Conservation (phyloP, 768 basidiomycete species). For the Krasilnikovozyma curviuscula region DNA sequence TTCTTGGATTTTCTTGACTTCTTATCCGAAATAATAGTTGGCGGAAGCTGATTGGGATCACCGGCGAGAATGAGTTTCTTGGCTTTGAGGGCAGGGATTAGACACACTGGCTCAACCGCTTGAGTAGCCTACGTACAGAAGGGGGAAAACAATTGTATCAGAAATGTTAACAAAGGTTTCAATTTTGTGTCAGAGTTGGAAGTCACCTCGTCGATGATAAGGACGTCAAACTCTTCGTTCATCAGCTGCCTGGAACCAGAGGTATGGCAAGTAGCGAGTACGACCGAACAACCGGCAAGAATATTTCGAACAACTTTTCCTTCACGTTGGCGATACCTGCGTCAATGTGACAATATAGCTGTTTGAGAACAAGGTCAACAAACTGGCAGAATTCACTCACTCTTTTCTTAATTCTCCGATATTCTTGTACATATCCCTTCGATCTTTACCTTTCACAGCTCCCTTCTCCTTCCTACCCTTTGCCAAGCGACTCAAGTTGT, state of each 20-base stretch:
- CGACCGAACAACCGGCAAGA: constrained; percentile 37
- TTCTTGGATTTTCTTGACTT: constrained; percentile 16
- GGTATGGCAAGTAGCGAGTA: constrained; percentile 85
- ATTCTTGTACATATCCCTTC: constrained; percentile 71
- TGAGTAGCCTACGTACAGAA: constrained; percentile 48
- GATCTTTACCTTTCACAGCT: constrained; percentile 39
- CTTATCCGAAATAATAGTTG: constrained; percentile 53
- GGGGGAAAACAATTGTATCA: neutral
- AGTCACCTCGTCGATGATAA: constrained; percentile 67
- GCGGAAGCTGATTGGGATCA: constrained; percentile 43
- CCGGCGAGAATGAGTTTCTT: constrained; percentile 36
- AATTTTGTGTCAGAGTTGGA: neutral
- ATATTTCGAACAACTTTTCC: constrained; percentile 65
- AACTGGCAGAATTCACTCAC: constrained; percentile 31
- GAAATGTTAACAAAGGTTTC: neutral
- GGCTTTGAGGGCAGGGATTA: constrained; percentile 79
- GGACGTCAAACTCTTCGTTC: constrained; percentile 65
- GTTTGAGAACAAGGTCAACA: too few species aligned
- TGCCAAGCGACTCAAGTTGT: constrained; percentile 44
- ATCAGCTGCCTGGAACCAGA: constrained; percentile 66
- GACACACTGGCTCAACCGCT: constrained; percentile 65
- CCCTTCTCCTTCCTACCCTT: constrained; percentile 35
- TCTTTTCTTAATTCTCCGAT: constrained; percentile 76
- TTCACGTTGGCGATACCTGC: constrained; percentile 73
- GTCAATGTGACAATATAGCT: neutral